Evolutionary conservation across 345 rosid genomes (phyloP).

Genomic region (Bruguiera gymnorhiza): DNA sequence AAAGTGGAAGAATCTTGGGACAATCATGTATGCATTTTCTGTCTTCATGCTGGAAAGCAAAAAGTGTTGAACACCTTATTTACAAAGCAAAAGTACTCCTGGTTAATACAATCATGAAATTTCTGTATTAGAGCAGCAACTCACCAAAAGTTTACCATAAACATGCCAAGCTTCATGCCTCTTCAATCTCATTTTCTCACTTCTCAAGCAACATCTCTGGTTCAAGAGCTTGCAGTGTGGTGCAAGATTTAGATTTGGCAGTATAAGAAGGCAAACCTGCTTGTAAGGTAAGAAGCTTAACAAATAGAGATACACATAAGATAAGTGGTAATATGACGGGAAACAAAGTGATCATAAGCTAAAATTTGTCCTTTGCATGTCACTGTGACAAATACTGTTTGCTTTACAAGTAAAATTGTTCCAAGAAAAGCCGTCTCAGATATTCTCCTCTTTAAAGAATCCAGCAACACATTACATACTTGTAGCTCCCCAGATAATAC

Average conservation of each 20-base stretch:
- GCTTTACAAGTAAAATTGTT: too few species aligned
- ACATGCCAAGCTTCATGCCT: constrained; percentile 93
- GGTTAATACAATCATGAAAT: not conserved
- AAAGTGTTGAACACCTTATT: constrained; percentile 1
- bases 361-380: too few species aligned
- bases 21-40: constrained; percentile 65
- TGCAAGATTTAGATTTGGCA: constrained; percentile 80
- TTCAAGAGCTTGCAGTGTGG: constrained; percentile 78
- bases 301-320: constrained; percentile 2
- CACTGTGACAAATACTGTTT: not conserved
- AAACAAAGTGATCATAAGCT: not conserved
- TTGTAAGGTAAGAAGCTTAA: constrained; percentile 9
- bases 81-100: not conserved
- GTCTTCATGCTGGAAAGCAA: constrained; percentile 58
- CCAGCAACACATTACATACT: constrained; percentile 33
- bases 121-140: constrained; percentile 16
- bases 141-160: constrained; percentile 79
- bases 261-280: constrained; percentile 73
- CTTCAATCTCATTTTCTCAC: constrained; percentile 83
- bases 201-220: constrained; percentile 79
- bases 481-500: constrained; percentile 80
- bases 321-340: not conserved
- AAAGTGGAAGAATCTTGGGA: constrained; percentile 65
- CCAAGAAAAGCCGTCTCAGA: too few species aligned
- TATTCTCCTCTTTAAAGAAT: not conserved